phyloP scores from a whole-genome alignment of 768 basidiomycete species.

The Artomyces pyxidatus region DNA sequence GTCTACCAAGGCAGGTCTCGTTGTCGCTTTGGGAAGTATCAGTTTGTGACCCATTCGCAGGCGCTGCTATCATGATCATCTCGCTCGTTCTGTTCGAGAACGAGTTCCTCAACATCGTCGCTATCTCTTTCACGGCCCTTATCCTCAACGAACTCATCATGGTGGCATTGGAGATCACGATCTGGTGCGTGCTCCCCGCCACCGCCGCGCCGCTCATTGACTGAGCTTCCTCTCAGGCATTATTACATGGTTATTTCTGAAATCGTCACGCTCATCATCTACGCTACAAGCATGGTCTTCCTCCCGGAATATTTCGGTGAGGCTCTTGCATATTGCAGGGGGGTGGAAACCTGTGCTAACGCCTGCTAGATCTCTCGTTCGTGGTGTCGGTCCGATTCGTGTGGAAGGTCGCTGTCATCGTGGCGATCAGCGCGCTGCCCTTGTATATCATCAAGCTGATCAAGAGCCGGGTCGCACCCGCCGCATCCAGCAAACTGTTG shows the following conservation, averaged over 20 bases:
- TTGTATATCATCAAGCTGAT: slow-evolving; percentile 87
- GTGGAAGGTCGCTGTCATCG: slow-evolving; percentile 94
- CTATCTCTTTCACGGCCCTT: slow-evolving; percentile 95
- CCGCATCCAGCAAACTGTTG: slow-evolving; percentile 86
- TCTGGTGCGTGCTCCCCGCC: slow-evolving; percentile 48
- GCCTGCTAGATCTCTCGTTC: slow-evolving; percentile 91
- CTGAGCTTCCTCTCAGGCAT: slow-evolving; percentile 50
- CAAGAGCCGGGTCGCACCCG: slow-evolving; percentile 80
- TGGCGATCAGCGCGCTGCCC: slow-evolving; percentile 88
- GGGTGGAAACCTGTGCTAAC: too few species aligned
- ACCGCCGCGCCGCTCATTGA: neutral
- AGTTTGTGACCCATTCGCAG: slow-evolving; percentile 28
- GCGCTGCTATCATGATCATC: slow-evolving; percentile 98
- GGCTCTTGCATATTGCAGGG: slow-evolving; percentile 22
- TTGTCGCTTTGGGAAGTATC: neutral
- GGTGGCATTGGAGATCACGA: slow-evolving; percentile 97
- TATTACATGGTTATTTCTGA: slow-evolving; percentile 91
- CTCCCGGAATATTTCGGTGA: slow-evolving; percentile 95
- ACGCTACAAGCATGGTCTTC: slow-evolving; percentile 86
- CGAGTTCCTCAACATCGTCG: slow-evolving; percentile 96
- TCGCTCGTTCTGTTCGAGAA: slow-evolving; percentile 94
- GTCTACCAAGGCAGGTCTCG: slow-evolving; percentile 77
- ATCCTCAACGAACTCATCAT: slow-evolving; percentile 97
- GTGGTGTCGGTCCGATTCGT: slow-evolving; percentile 82
- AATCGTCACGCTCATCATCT: slow-evolving; percentile 80